A percentile compares a stretch with the other conserved stretches of the same genome.
These are phyloP conservation scores for Rhizophagus sp. DNA, from an alignment of 192 early-diverging fungal genomes.

Conservation along the genomic window DNA sequence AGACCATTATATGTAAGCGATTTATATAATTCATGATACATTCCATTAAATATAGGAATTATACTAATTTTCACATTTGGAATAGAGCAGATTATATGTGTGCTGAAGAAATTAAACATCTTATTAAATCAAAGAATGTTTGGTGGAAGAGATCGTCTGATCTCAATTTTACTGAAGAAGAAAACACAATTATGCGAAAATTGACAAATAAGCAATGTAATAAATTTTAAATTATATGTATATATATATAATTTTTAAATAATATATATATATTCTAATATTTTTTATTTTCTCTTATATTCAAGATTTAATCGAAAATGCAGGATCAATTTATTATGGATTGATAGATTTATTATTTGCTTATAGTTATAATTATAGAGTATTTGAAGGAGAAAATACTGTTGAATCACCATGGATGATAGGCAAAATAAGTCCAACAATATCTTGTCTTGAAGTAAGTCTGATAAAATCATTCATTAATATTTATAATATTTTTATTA, in stretches of 20 bases:
- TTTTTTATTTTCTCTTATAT: background rate
- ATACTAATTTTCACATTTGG: background rate
- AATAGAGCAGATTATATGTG: slow-evolving; percentile 75
- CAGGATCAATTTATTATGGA: slow-evolving; percentile 73
- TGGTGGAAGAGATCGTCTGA: slow-evolving; percentile 57
- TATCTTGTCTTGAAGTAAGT: slow-evolving; percentile 77
- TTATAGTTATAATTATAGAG: slow-evolving; percentile 86
- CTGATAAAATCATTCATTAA: background rate
- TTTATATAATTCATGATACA: background rate
- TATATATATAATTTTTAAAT: no score
- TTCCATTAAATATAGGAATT: background rate
- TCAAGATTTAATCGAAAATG: slow-evolving; percentile 65
- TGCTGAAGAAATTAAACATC: slow-evolving; percentile 79
- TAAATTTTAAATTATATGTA: slow-evolving; percentile 6
- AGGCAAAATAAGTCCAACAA: slow-evolving; percentile 73
- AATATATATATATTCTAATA: background rate
- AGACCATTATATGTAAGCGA: slow-evolving; percentile 82
- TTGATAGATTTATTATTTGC: slow-evolving; percentile 92
- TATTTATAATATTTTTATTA: background rate
- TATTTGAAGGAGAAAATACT: slow-evolving; percentile 78
- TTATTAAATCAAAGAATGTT: slow-evolving; percentile 74
- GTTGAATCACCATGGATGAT: slow-evolving; percentile 93
- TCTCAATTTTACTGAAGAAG: slow-evolving; percentile 65
- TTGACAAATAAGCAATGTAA: slow-evolving; percentile 82
- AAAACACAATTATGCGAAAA: slow-evolving; percentile 69